Evolutionary conservation across 2,329 filamentous ascomycete species (phyloP).

Genomic region (Colletotrichum sp.): DNA sequence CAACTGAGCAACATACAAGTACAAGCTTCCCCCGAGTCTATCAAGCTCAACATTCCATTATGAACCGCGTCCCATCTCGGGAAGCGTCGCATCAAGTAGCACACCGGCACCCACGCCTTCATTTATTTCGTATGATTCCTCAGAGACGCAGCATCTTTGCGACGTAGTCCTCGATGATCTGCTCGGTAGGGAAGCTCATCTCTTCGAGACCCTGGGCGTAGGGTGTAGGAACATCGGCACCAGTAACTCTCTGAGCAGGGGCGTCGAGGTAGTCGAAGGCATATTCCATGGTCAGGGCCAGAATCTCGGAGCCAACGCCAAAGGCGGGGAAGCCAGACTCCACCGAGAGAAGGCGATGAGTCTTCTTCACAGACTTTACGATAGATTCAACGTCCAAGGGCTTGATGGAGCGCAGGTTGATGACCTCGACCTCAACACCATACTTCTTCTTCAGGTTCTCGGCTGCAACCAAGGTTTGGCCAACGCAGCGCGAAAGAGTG

Average conservation of each 20-base stretch:
- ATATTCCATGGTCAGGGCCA: slow-evolving; percentile 96
- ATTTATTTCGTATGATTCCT: slow-evolving; percentile 22
- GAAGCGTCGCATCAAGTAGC: not conserved
- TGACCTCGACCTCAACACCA: slow-evolving; percentile 92
- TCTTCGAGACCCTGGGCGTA: slow-evolving; percentile 94
- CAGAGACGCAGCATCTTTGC: slow-evolving; percentile 88
- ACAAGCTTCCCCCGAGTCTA: slow-evolving; percentile 31
- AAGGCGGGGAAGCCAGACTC: slow-evolving; percentile 97
- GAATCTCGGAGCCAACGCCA: slow-evolving; percentile 89
- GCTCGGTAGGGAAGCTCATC: slow-evolving; percentile 92
- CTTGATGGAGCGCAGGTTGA: slow-evolving; percentile 98
- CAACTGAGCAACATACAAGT: slow-evolving; percentile 44
- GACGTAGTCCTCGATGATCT: slow-evolving; percentile 85
- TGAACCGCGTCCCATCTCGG: not conserved
- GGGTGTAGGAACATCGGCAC: slow-evolving; percentile 95
- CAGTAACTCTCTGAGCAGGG: slow-evolving; percentile 91
- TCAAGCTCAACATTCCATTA: slow-evolving; percentile 12
- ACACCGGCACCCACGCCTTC: not conserved
- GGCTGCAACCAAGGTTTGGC: slow-evolving; percentile 86
- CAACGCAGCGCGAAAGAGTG: slow-evolving; percentile 92
- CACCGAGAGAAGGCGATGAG: slow-evolving; percentile 85
- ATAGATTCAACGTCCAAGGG: slow-evolving; percentile 95
- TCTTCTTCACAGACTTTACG: slow-evolving; percentile 98
- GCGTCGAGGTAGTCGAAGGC: slow-evolving; percentile 97
- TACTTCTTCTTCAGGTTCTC: slow-evolving; percentile 96